Evolutionary conservation across 2,329 filamentous ascomycete genomes (phyloP), one percentile per base, ranked within the genome.

Genomic region (Parascedosporium putredinis): DNA sequence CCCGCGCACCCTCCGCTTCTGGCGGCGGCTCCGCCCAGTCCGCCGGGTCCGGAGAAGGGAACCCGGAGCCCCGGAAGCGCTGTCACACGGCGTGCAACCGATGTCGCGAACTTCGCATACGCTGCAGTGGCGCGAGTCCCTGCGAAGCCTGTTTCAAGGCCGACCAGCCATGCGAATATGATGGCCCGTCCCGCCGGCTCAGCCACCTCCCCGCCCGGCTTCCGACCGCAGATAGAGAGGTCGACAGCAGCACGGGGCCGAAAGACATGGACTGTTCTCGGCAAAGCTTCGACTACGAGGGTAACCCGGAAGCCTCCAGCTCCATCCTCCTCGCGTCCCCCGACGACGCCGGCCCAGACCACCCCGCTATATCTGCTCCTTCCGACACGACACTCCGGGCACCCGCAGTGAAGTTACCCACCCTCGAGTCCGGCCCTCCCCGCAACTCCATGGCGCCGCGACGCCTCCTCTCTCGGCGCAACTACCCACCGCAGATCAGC

Each of bases 81-180:
- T 47, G 45, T 16, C 45, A 47, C 24, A 47, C 45, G 16, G 45
- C 45, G 9, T 47, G 45, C 29, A 36, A 47, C 24, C 14, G 45
- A 20, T 47, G 45, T 16, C 45, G 45, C 12, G 45, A 47, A 8
- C 31, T 47, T 7, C 34, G 34, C 8, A 36, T 38, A 18, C 34
- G 38, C 29, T 47, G 45, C 24, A 34, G 34, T 16, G 45, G 45
- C n/a, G 29, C n/a, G 16, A 23, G 18, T 4, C 45, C 45, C 5
- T 47, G 45, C 25, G 25, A 22, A 8, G 9, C 20, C 1, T 47
- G 45, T n/a, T 34, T 20, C 8, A 36, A 20, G 14, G 27, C 45
- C 3, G 14, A n/a, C 6, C 31, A 47, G 29, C 5, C 45, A 3
- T 47, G 45, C 31, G 29, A 47, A 10, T 47, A 36, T 25, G 45